phyloP scores from a whole-genome alignment of 768 basidiomycete species.

The Podaxis mareebaensis region DNA sequence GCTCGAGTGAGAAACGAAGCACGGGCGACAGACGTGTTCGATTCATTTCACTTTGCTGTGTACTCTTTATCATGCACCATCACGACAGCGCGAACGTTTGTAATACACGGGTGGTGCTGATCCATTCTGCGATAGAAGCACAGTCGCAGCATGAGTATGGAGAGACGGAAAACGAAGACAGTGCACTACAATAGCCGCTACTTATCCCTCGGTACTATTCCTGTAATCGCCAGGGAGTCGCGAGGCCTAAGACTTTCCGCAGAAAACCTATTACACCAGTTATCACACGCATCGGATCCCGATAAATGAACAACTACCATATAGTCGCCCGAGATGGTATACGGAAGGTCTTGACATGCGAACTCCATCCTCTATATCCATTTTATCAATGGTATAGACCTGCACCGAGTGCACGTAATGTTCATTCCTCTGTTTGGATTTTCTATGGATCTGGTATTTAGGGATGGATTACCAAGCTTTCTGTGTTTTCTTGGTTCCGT shows the following conservation, averaged over 20 bases:
- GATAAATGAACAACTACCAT: background rate
- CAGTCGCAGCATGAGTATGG: background rate
- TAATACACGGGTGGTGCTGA: background rate
- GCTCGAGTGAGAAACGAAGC: background rate
- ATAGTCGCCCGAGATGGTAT: too few species aligned
- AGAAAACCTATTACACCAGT: background rate
- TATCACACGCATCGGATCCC: background rate
- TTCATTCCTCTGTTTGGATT: too few species aligned
- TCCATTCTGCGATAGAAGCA: background rate
- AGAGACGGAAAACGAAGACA: background rate
- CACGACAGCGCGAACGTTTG: background rate
- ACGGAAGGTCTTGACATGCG: too few species aligned
- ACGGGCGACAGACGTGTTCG: background rate
- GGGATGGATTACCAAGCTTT: too few species aligned
- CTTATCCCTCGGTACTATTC: background rate
- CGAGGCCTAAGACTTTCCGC: background rate
- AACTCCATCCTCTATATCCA: too few species aligned
- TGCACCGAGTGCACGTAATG: too few species aligned
- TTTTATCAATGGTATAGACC: too few species aligned
- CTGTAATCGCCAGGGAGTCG: background rate
- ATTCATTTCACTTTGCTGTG: background rate
- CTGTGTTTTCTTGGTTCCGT: too few species aligned
- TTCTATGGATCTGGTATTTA: too few species aligned
- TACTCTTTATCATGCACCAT: background rate
- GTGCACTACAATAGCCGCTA: background rate